Evolutionary conservation across 192 early-diverging fungal genomes (phyloP).

Genomic region (Rhizophagus sp.): DNA sequence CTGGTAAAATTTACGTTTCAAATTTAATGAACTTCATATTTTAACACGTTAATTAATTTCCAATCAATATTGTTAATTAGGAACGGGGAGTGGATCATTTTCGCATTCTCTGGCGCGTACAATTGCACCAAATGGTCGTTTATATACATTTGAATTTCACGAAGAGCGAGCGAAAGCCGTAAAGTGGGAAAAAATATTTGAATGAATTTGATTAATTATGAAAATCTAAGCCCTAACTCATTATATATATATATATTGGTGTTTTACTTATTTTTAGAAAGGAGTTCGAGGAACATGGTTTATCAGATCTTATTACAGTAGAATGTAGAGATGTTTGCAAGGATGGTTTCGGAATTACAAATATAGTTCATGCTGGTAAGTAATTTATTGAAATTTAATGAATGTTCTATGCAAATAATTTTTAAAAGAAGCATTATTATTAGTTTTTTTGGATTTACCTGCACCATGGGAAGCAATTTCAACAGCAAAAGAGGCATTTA

Average conservation of each 20-base stretch:
- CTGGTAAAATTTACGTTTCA: slow-evolving; percentile 46
- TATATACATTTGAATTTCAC: slow-evolving; percentile 97
- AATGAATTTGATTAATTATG: background rate
- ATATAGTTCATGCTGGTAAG: slow-evolving; percentile 75
- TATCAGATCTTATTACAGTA: slow-evolving; percentile 67
- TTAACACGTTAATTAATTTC: too few species aligned
- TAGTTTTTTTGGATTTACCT: slow-evolving; percentile 94
- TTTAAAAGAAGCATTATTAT: slow-evolving; percentile 1
- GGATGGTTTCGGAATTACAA: slow-evolving; percentile 78
- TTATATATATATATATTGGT: background rate
- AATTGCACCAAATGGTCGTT: slow-evolving; percentile 80
- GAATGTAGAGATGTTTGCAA: slow-evolving; percentile 86
- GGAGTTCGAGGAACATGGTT: slow-evolving; percentile 82
- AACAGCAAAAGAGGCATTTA: slow-evolving; percentile 83
- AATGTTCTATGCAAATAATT: background rate
- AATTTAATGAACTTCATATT: too few species aligned
- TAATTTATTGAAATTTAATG: background rate
- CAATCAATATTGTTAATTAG: slow-evolving; percentile 27
- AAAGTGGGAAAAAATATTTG: slow-evolving; percentile 1
- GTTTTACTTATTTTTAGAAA: slow-evolving; percentile 29
- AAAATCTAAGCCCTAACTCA: background rate
- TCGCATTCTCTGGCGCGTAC: slow-evolving; percentile 92
- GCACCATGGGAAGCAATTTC: slow-evolving; percentile 93
- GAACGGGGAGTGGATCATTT: slow-evolving; percentile 96
- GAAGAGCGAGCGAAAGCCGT: slow-evolving; percentile 70